Percentiles rank a stretch among this genome's conserved stretches.
These are phyloP conservation scores for Fusarium equiseti DNA, from an alignment of 2,329 filamentous ascomycete genomes.

Conservation along the genomic window DNA sequence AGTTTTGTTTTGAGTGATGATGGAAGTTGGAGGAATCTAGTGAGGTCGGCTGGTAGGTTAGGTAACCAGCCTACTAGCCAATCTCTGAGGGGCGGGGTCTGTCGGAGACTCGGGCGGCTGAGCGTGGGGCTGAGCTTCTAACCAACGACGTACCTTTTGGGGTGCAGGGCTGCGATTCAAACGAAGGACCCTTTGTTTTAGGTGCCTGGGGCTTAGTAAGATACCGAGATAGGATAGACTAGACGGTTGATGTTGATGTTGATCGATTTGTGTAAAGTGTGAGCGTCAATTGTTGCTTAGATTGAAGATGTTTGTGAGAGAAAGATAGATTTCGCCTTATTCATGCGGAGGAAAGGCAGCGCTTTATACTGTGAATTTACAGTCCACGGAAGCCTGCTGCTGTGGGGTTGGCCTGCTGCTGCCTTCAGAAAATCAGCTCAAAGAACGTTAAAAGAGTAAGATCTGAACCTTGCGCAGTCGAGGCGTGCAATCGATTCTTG, in stretches of 20 bases:
- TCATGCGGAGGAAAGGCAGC: not conserved
- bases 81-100: constrained; percentile 47
- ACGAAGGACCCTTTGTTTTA: constrained; percentile 20
- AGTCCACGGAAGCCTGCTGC: not conserved
- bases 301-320: not conserved
- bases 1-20: constrained; percentile 34
- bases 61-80: constrained; percentile 23
- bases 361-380: constrained; percentile 13
- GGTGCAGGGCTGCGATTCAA: constrained; percentile 33
- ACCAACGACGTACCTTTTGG: constrained; percentile 36
- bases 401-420: constrained; percentile 34
- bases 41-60: constrained; percentile 30
- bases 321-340: not conserved
- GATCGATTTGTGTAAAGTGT: not conserved
- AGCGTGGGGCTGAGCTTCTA: constrained; percentile 33
- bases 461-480: not conserved
- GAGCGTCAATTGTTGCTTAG: not conserved
- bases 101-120: constrained; percentile 12
- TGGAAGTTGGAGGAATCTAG: constrained; percentile 43
- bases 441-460: constrained; percentile 23
- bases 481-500: not conserved
- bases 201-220: constrained; percentile 15
- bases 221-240: not conserved
- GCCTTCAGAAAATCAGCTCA: constrained; percentile 34
- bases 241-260: not conserved